phyloP scores from a whole-genome alignment of 768 basidiomycete species.

The Termitomyces sp. region DNA sequence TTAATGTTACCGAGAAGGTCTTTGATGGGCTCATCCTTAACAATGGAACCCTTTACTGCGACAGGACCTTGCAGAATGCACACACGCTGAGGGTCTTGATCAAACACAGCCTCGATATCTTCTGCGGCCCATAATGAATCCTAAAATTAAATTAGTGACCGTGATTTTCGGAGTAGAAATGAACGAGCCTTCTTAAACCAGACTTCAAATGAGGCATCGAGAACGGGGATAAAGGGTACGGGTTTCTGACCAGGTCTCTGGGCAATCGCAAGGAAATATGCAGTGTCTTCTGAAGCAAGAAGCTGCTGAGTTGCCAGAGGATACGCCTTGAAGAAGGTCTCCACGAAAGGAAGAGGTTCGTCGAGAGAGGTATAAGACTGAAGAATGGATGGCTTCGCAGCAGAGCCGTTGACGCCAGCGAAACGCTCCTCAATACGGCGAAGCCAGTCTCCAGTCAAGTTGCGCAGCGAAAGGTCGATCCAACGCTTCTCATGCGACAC shows the following conservation, averaged over 20 bases:
- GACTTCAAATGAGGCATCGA: constrained; percentile 90
- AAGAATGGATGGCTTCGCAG: constrained; percentile 76
- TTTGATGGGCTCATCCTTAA: constrained; percentile 92
- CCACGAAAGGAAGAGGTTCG: constrained; percentile 72
- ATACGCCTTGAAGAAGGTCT: constrained; percentile 82
- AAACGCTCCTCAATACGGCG: constrained; percentile 94
- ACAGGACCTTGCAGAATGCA: constrained; percentile 98
- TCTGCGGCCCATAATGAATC: constrained; percentile 98
- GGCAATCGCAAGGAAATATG: constrained; percentile 92
- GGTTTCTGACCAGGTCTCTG: constrained; percentile 98
- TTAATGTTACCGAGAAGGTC: constrained; percentile 90
- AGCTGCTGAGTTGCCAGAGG: constrained; percentile 79
- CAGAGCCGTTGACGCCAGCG: constrained; percentile 77
- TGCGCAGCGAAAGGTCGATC: constrained; percentile 88
- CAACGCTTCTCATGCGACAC: constrained; percentile 88
- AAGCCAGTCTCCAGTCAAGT: constrained; percentile 95
- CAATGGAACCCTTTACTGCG: constrained; percentile 79
- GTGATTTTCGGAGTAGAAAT: background rate
- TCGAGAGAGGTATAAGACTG: constrained; percentile 82
- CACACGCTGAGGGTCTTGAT: constrained; percentile 97
- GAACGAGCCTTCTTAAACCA: constrained; percentile 95
- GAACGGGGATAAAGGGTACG: constrained; percentile 94
- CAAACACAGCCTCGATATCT: constrained; percentile 98
- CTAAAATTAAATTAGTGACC: constrained; percentile 27
- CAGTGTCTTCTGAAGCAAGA: constrained; percentile 88